These are phyloP conservation scores for Laburnicola sp. DNA, from an alignment of 2,329 filamentous ascomycete species.

Conservation along the genomic window DNA sequence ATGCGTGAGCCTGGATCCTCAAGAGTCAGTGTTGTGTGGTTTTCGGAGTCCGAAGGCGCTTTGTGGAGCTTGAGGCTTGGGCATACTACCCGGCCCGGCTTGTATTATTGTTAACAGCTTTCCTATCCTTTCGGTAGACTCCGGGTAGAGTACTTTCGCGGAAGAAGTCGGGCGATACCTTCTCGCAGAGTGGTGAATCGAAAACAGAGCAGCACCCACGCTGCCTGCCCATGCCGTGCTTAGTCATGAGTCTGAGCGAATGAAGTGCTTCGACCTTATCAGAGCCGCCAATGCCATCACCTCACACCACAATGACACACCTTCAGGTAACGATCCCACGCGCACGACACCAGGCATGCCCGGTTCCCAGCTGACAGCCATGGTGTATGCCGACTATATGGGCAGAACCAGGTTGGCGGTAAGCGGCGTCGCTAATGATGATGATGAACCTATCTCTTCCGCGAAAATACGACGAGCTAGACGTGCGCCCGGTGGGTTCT, in stretches of 20 bases:
- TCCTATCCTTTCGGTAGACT: no score
- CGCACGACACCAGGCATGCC: conserved; percentile 9
- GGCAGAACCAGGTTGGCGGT: not conserved
- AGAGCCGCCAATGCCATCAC: conserved; percentile 29
- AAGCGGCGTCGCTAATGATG: not conserved
- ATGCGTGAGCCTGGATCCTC: not conserved
- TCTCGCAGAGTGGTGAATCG: no score
- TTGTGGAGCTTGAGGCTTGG: no score
- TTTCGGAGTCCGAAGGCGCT: no score
- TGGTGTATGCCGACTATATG: conserved; percentile 7
- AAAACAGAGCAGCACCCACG: no score
- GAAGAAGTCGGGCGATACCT: no score
- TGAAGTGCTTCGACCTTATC: conserved; percentile 37
- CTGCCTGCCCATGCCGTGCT: conserved; percentile 16
- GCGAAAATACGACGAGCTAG: conserved; percentile 6
- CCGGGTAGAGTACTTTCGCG: not conserved
- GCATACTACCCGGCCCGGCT: no score
- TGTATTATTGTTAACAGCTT: no score
- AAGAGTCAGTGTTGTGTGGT: no score
- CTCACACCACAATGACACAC: conserved; percentile 30
- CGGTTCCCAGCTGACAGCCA: conserved; percentile 1
- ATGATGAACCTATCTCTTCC: conserved; percentile 12
- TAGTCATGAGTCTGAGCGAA: conserved; percentile 32
- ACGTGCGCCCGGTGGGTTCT: not conserved
- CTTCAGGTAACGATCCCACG: conserved; percentile 28